Conservation (phyloP, 176 grass and related monocot genomes). For the Oryza longistaminata region DNA sequence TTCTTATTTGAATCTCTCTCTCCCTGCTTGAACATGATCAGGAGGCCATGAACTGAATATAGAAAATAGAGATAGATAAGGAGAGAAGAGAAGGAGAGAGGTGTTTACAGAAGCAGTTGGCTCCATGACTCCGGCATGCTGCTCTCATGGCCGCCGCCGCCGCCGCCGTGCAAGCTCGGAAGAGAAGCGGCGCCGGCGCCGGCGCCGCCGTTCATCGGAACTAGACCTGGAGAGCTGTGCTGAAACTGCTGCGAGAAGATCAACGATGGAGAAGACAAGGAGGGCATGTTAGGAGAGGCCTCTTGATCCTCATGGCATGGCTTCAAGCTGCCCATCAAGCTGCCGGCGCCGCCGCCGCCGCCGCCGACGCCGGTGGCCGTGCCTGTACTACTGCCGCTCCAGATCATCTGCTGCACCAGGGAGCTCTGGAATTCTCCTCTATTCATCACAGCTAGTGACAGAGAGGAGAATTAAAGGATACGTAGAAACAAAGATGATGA, state of each 20-base stretch:
- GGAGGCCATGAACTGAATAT: not conserved
- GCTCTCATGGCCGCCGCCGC: conserved; percentile 32
- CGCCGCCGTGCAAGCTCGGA: conserved; percentile 30
- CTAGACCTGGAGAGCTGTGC: conserved; percentile 33
- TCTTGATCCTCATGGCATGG: conserved; percentile 53
- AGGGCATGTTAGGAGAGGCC: conserved; percentile 55
- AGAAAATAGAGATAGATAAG: not conserved
- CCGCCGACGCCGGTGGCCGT: not conserved
- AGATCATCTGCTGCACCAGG: conserved; percentile 84
- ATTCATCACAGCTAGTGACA: conserved; percentile 46
- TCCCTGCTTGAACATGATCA: not conserved
- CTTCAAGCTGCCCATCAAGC: conserved; percentile 57
- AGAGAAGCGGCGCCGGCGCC: too few species aligned
- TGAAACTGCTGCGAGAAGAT: conserved; percentile 60
- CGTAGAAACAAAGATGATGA: not conserved
- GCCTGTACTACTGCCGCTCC: conserved; percentile 31
- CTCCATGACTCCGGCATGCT: conserved; percentile 82
- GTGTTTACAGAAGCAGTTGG: conserved; percentile 78
- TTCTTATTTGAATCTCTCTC: conserved; percentile 3
- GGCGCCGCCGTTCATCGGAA: conserved; percentile 23
- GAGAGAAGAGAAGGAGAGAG: conserved; percentile 21
- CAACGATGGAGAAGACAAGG: conserved; percentile 61
- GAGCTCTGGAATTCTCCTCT: conserved; percentile 76
- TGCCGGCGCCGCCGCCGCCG: conserved; percentile 30
- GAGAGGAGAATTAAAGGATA: not conserved